phyloP scores from a whole-genome alignment of 306 rosid species.

The Cicer chorassanicum region DNA sequence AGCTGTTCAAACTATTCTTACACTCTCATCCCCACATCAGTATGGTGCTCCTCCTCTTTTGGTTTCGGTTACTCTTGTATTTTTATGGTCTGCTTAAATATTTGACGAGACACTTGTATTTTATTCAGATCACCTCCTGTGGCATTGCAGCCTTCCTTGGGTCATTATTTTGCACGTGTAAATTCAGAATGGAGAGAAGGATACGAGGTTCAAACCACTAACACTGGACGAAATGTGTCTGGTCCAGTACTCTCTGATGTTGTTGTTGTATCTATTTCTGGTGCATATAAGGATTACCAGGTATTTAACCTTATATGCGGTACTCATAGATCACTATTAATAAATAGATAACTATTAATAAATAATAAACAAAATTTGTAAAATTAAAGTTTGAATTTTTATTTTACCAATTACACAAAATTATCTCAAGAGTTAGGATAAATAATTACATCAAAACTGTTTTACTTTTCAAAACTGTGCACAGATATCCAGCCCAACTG shows the following conservation, averaged over 20 bases:
- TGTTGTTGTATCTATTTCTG: constrained; percentile 86
- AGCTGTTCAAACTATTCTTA: constrained; percentile 88
- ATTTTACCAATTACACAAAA: too few relatives aligned
- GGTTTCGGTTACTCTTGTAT: constrained; percentile 33
- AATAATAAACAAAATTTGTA: too few relatives aligned
- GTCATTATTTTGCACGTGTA: constrained; percentile 76
- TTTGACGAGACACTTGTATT: constrained; percentile 53
- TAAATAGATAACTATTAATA: too few relatives aligned
- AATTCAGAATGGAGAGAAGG: constrained; percentile 90
- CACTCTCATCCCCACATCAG: constrained; percentile 96
- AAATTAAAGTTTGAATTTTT: too few relatives aligned
- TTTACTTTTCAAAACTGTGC: constrained; percentile 10
- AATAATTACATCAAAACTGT: background rate
- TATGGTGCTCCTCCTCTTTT: constrained; percentile 48
- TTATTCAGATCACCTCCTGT: constrained; percentile 95
- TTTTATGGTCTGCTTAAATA: constrained; percentile 40
- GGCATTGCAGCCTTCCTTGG: constrained; percentile 96
- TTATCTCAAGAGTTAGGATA: constrained; percentile 6
- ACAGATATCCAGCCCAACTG: background rate
- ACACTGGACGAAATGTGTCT: constrained; percentile 67
- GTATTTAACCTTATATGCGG: constrained; percentile 48
- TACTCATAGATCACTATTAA: constrained; percentile 6
- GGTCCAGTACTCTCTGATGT: constrained; percentile 76
- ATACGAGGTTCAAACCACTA: constrained; percentile 68
- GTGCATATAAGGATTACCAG: constrained; percentile 92